Evolutionary conservation across 352 stramenopile genomes (phyloP).

Genomic region (Phytophthora cactorum): DNA sequence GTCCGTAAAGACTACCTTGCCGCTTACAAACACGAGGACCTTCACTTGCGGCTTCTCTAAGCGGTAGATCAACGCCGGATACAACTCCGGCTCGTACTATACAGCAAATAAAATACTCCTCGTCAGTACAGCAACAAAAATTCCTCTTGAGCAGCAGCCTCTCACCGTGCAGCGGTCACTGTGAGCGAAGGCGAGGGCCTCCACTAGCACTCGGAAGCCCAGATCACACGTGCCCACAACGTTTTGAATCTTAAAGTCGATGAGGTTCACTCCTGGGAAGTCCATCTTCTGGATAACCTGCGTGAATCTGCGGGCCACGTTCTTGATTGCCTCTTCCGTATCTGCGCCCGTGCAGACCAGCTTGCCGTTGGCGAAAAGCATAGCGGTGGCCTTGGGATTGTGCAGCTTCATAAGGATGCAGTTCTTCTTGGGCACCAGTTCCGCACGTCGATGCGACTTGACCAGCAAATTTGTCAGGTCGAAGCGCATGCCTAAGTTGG

Average conservation of each 20-base stretch:
- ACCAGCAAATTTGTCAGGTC: slow-evolving; percentile 70
- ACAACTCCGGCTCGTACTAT: slow-evolving; percentile 99
- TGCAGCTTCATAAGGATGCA: slow-evolving; percentile 86
- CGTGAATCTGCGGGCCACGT: slow-evolving; percentile 77
- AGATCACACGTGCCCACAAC: slow-evolving; percentile 75
- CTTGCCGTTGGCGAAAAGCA: slow-evolving; percentile 88
- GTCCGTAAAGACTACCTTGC: slow-evolving; percentile 98
- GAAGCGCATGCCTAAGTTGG: slow-evolving; percentile 84
- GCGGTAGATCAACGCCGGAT: slow-evolving; percentile 98
- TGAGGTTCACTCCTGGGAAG: slow-evolving; percentile 84
- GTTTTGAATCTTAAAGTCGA: slow-evolving; percentile 91
- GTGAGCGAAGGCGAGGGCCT: slow-evolving; percentile 82
- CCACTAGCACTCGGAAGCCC: slow-evolving; percentile 82
- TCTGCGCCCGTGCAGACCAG: slow-evolving; percentile 80
- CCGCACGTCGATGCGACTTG: slow-evolving; percentile 77
- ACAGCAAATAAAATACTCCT: background rate
- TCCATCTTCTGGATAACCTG: slow-evolving; percentile 90
- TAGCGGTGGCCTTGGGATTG: slow-evolving; percentile 71
- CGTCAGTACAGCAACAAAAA: background rate
- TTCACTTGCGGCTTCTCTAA: slow-evolving; percentile 97
- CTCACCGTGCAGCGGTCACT: slow-evolving; percentile 76
- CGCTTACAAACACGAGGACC: slow-evolving; percentile 99
- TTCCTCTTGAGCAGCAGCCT: background rate
- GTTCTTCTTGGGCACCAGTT: slow-evolving; percentile 89
- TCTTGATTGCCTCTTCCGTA: slow-evolving; percentile 79